Percentiles rank a stretch among this genome's conserved stretches.
These are phyloP conservation scores for Trametes pubescens DNA, from an alignment of 1,284 basidiomycete species.

Conservation along the genomic window DNA sequence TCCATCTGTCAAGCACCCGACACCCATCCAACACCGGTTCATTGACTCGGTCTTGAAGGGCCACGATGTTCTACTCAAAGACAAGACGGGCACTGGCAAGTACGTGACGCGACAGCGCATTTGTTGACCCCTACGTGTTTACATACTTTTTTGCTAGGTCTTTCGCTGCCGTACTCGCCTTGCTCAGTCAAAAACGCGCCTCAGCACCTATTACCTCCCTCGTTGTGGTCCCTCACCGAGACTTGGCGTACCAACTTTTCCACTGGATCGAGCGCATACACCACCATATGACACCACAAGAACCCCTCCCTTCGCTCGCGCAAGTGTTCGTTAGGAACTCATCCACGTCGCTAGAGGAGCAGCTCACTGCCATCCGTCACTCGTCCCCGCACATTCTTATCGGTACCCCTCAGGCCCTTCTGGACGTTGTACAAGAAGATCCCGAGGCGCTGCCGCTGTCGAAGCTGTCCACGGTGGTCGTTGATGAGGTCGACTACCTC, in stretches of 20 bases:
- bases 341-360: constrained; percentile 37
- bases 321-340: constrained; percentile 70
- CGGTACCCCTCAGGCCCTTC: constrained; percentile 71
- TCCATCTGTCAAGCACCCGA: constrained; percentile 66
- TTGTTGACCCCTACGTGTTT: not conserved
- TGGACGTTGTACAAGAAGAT: constrained; percentile 60
- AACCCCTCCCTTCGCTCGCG: constrained; percentile 50
- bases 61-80: constrained; percentile 70
- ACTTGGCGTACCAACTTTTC: constrained; percentile 72
- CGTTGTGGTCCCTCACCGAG: constrained; percentile 77
- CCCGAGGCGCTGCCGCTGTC: constrained; percentile 52
- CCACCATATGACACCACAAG: constrained; percentile 37
- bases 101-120: constrained; percentile 44
- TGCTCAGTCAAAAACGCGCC: constrained; percentile 62
- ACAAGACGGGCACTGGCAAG: constrained; percentile 82
- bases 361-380: constrained; percentile 50
- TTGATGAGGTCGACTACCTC: constrained; percentile 80
- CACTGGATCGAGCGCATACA: constrained; percentile 72
- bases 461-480: constrained; percentile 62
- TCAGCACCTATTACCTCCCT: constrained; percentile 47
- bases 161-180: constrained; percentile 70
- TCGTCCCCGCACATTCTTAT: constrained; percentile 72
- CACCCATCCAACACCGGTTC: constrained; percentile 63
- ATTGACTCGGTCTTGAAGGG: constrained; percentile 66
- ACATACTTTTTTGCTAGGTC: constrained; percentile 55